Percentiles rank a stretch among this genome's conserved stretches.
Evolutionary conservation across 495 filamentous ascomycete genomes (phyloP).

Genomic region (Aspergillus egyptiacus): DNA sequence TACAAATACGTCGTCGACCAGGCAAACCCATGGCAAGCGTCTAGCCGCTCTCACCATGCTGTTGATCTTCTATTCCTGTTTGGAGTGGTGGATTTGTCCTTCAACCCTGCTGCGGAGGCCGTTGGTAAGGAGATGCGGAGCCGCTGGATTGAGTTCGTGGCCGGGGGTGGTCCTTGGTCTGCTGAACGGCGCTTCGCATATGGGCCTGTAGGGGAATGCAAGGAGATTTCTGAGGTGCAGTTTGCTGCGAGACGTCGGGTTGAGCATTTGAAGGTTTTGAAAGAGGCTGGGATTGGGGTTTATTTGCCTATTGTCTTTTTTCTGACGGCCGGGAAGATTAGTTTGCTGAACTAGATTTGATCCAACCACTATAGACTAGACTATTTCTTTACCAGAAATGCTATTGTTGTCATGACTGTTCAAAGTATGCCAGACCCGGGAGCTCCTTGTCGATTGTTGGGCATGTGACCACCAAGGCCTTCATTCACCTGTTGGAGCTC

Average conservation of each 20-base stretch:
- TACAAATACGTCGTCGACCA: slow-evolving; percentile 41
- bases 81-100: slow-evolving; percentile 26
- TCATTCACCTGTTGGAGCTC: no score
- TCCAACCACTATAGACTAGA: no score
- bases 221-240: slow-evolving; percentile 28
- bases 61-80: slow-evolving; percentile 43
- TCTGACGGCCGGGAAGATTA: slow-evolving; percentile 35
- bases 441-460: no score
- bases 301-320: slow-evolving; percentile 33
- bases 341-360: slow-evolving; percentile 28
- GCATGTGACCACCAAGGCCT: no score
- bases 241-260: slow-evolving; percentile 29
- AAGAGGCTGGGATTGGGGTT: slow-evolving; percentile 24
- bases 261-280: slow-evolving; percentile 22
- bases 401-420: no score
- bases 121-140: slow-evolving; percentile 31
- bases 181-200: slow-evolving; percentile 26
- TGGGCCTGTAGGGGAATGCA: slow-evolving; percentile 33
- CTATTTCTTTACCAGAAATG: no score
- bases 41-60: slow-evolving; percentile 39
- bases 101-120: slow-evolving; percentile 27
- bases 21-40: slow-evolving; percentile 39
- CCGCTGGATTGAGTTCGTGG: slow-evolving; percentile 33
- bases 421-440: no score
- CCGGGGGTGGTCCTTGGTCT: slow-evolving; percentile 28